A percentile compares a stretch with the other conserved stretches of the same genome.
Conservation (phyloP, 202 grass and related monocot genomes). For the Panicum virgatum region DNA sequence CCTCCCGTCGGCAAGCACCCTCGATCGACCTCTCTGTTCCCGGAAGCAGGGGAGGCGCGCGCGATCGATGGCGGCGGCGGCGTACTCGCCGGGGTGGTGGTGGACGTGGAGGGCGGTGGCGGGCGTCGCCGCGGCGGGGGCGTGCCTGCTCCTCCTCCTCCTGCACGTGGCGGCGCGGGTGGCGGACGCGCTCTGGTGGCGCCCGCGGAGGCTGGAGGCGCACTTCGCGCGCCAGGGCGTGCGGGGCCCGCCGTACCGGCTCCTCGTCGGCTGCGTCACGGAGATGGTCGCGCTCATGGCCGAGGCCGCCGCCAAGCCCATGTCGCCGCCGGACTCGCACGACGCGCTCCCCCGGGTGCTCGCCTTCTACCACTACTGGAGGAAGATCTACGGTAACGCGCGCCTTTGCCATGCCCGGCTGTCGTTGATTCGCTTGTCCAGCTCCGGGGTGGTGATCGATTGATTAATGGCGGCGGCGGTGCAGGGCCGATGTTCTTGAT, state of each 20-base stretch:
- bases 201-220: slow-evolving; percentile 69
- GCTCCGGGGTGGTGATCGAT: not conserved
- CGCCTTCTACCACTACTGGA: slow-evolving; percentile 91
- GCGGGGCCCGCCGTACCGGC: slow-evolving; percentile 68
- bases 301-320: slow-evolving; percentile 67
- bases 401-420: too few species aligned
- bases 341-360: slow-evolving; percentile 84
- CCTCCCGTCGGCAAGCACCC: too few species aligned
- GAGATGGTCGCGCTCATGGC: slow-evolving; percentile 89
- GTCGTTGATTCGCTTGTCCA: not conserved
- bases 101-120: too few species aligned
- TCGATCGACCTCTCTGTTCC: too few species aligned
- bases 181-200: slow-evolving; percentile 78
- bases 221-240: slow-evolving; percentile 78
- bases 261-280: slow-evolving; percentile 70
- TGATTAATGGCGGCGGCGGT: too few species aligned
- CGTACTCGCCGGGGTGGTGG: too few species aligned
- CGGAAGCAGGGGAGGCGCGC: not conserved
- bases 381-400: slow-evolving; percentile 93
- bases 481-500: slow-evolving; percentile 78
- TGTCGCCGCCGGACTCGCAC: slow-evolving; percentile 73
- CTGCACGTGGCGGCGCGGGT: slow-evolving; percentile 48
- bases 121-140: too few species aligned
- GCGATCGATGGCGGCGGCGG: not conserved
- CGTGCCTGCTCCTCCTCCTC: slow-evolving; percentile 19